A percentile compares a stretch with the other conserved stretches of the same genome.
Conservation (phyloP, 192 early-diverging fungal genomes). For the Rhizophagus clarus region DNA sequence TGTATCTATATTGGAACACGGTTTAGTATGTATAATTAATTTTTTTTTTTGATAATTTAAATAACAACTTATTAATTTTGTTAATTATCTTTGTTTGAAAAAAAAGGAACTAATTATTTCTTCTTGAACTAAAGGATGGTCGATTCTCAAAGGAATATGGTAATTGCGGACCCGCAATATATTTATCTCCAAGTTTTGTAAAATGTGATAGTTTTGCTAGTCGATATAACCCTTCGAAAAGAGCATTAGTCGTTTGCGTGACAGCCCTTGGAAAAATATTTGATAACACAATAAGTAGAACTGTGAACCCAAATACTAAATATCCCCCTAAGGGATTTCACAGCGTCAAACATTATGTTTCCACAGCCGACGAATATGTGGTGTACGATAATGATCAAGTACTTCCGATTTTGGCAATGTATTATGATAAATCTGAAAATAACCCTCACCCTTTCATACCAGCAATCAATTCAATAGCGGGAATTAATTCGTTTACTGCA, state of each 20-base stretch:
- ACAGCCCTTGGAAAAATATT: conserved; percentile 24
- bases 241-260: conserved; percentile 12
- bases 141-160: neutral
- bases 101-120: neutral
- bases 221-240: neutral
- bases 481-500: neutral
- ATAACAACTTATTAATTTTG: neutral
- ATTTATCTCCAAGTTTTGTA: conserved; percentile 23
- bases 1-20: conserved; percentile 14
- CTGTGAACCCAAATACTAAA: conserved; percentile 10
- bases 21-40: conserved; percentile 12
- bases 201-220: conserved; percentile 14
- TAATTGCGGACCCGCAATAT: conserved; percentile 26
- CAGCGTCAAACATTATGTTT: conserved; percentile 22
- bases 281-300: neutral
- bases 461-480: neutral
- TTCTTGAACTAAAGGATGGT: conserved; percentile 2
- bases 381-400: conserved; percentile 10
- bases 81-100: neutral
- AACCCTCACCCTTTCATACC: neutral
- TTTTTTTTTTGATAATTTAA: neutral
- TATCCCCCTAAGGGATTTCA: conserved; percentile 14
- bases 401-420: conserved; percentile 4
- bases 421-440: conserved; percentile 10
- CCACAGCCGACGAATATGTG: conserved; percentile 25